These are phyloP conservation scores for Xanthoparmelia taractica DNA, from an alignment of 495 filamentous ascomycete species.

Conservation along the genomic window DNA sequence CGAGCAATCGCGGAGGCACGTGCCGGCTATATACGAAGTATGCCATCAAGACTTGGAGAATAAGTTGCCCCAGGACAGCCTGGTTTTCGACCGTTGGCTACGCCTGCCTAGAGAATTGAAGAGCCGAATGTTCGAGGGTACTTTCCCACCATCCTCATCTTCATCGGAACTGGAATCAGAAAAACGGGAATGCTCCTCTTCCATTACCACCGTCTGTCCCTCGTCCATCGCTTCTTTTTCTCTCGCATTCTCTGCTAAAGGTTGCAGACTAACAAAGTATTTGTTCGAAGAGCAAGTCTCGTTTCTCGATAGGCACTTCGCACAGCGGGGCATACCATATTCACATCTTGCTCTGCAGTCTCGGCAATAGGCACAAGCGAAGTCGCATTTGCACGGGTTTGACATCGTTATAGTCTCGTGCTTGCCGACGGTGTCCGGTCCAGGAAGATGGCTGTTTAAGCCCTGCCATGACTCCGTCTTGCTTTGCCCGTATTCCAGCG, in stretches of 20 bases:
- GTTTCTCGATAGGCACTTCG: neutral
- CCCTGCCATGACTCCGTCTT: conserved; percentile 9
- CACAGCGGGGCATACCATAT: neutral
- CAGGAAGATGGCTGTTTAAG: conserved; percentile 1
- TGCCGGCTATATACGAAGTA: neutral
- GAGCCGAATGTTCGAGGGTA: neutral
- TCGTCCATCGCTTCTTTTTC: neutral
- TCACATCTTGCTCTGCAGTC: neutral
- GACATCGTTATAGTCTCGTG: neutral
- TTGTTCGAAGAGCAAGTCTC: neutral
- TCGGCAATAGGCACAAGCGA: neutral
- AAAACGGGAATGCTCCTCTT: conserved; percentile 3
- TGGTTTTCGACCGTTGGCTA: neutral
- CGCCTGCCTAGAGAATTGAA: neutral
- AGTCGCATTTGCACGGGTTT: neutral
- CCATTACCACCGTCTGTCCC: neutral
- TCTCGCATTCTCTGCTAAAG: neutral
- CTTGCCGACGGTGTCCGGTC: neutral
- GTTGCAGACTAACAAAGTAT: neutral
- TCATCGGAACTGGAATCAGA: neutral
- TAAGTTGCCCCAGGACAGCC: neutral
- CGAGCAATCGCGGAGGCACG: neutral
- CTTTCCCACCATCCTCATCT: neutral
- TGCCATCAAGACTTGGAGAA: neutral
- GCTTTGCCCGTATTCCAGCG: neutral